Evolutionary conservation across 495 filamentous ascomycete genomes (phyloP), one percentile per base, ranked within the genome.

Genomic region (Talaromyces adpressus): DNA sequence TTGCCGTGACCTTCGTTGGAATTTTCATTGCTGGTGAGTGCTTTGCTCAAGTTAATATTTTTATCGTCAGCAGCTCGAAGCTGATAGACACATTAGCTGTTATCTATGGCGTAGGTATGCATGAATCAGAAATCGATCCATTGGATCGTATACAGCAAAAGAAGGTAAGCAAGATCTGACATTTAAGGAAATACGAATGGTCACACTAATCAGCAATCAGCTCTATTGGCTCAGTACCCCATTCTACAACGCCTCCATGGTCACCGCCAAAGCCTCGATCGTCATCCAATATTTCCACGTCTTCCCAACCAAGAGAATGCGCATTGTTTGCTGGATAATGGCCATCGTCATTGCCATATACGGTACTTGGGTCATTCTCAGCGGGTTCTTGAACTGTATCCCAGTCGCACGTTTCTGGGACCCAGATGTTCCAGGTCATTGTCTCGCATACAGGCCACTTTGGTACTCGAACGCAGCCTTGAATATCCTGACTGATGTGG

Each of bases 401-500:
- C 76, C 77, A 9, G 73, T 79, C 6, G 71, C 74, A n/a, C 76
- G 75, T 29, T 79, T 79, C 70, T 79, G 78, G 77, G 68, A 79
- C 27, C 59, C 64, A 9, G 57, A 66, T 0, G 65, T 75, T 12
- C 29, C 45, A 8, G 73, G 72, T 9, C 77, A 62, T 63, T 82
- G 81, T 61, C 53, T 83, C 54, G 72, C 71, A 51, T 70, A 69
- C 57, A 72, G 76, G 51, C 75, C 73, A 1, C 68, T 82, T 3
- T 77, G 83, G 71, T 82, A 83, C 66, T 76, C 76, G 18, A 82
- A 83, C 61, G 75, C 78, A 2, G 70, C 74, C 18, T 78, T 84
- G 72, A 83, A 85, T 62, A 80, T 82, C 32, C 53, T 79, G 5
- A 82, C 80, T 27, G 83, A 86, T 61, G 53, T 85, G 7, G 73